Evolutionary conservation across 1,284 basidiomycete genomes (phyloP).

Genomic region (Anthracocystis panici-leucophaei): DNA sequence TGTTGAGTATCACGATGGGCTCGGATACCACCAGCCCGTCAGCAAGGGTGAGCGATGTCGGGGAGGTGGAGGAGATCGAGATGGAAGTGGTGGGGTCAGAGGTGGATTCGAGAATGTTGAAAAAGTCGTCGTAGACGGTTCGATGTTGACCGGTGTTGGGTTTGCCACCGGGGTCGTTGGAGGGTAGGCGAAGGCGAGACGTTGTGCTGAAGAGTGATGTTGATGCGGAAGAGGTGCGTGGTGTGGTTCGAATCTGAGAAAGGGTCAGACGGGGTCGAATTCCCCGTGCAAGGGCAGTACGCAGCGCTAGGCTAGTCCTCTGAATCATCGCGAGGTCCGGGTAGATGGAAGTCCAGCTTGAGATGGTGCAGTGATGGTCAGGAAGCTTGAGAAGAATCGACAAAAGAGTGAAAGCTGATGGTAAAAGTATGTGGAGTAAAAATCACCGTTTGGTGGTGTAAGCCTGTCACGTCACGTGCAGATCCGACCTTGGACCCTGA

Average conservation of each 20-base stretch:
- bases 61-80: slow-evolving; percentile 44
- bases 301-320: neutral
- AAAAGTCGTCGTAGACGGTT: slow-evolving; percentile 64
- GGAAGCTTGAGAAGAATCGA: neutral
- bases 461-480: slow-evolving; percentile 7
- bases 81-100: slow-evolving; percentile 11
- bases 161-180: slow-evolving; percentile 60
- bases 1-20: slow-evolving; percentile 85
- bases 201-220: slow-evolving; percentile 6
- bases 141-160: slow-evolving; percentile 57
- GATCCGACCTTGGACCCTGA: neutral
- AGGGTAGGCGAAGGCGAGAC: slow-evolving; percentile 8
- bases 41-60: slow-evolving; percentile 56
- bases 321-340: neutral
- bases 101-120: slow-evolving; percentile 53
- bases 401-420: neutral
- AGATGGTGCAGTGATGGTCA: neutral
- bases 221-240: neutral
- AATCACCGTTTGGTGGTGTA: neutral
- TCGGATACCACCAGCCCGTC: slow-evolving; percentile 80
- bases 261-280: neutral
- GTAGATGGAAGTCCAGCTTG: too few relatives aligned
- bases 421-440: slow-evolving; percentile 4
- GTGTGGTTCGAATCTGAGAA: too few relatives aligned
- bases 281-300: neutral